These are phyloP conservation scores for Theobroma grandiflorum DNA, from an alignment of 441 rosid genomes.

Conservation along the genomic window DNA sequence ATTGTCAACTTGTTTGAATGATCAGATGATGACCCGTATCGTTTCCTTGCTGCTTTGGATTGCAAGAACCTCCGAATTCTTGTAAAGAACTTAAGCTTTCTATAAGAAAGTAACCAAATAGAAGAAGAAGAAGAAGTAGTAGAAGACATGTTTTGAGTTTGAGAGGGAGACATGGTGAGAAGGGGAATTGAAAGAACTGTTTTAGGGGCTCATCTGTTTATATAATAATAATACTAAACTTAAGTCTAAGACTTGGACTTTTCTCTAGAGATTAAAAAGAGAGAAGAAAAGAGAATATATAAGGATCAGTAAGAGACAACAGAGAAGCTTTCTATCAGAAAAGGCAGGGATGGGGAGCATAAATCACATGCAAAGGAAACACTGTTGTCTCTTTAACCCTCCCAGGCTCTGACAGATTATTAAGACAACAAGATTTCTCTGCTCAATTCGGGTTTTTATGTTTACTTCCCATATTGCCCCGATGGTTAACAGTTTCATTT, in stretches of 20 bases:
- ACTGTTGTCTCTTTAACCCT: conserved; percentile 36
- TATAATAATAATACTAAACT: background rate
- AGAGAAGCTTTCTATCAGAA: background rate
- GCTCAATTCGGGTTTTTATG: background rate
- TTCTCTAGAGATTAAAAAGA: background rate
- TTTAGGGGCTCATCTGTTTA: conserved; percentile 26
- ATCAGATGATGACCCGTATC: conserved; percentile 18
- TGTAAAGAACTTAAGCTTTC: conserved; percentile 61
- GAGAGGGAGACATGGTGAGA: conserved; percentile 41
- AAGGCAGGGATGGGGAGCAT: conserved; percentile 5
- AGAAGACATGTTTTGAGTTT: conserved; percentile 47
- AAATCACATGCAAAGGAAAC: conserved; percentile 52
- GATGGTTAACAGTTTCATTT: background rate
- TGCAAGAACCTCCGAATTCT: conserved; percentile 64
- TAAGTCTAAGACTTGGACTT: conserved; percentile 22
- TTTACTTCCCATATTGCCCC: conserved; percentile 21
- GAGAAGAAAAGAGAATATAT: conserved; percentile 7
- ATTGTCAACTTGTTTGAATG: conserved; percentile 26
- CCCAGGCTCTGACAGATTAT: conserved; percentile 1
- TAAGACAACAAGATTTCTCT: conserved; percentile 9
- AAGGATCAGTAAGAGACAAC: conserved; percentile 2
- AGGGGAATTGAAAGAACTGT: conserved; percentile 25
- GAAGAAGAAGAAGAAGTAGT: conserved; percentile 48
- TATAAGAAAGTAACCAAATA: conserved; percentile 46
- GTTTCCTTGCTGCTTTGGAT: conserved; percentile 51